Percentiles rank a stretch among this genome's conserved stretches.
Conservation (phyloP, 208 protist genomes). For the Crithidia expoeki region DNA sequence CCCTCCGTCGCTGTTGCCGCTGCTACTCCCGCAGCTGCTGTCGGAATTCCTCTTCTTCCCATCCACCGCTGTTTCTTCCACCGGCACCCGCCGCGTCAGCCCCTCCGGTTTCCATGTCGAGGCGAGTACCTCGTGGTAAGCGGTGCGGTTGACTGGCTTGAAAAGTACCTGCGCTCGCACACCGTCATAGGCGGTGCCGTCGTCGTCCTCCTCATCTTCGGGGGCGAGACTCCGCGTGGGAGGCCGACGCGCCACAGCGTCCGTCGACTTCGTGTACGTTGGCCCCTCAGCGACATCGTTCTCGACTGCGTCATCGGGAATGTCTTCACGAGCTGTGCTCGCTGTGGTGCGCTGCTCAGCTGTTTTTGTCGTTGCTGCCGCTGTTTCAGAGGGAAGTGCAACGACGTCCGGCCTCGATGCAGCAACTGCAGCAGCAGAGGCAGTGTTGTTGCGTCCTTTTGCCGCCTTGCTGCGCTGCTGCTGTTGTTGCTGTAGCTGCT, state of each 20-base stretch:
- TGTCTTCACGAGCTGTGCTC: background rate
- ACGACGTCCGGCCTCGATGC: no score
- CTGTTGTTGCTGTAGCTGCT: constrained; percentile 17
- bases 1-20: constrained; percentile 34
- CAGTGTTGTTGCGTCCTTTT: constrained; percentile 11
- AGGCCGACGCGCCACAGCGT: background rate
- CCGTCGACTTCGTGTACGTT: background rate
- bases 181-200: constrained; percentile 72
- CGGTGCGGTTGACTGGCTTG: constrained; percentile 60
- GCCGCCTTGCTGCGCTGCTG: constrained; percentile 13
- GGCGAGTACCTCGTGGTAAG: constrained; percentile 63
- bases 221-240: background rate
- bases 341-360: background rate
- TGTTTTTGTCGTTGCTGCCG: background rate
- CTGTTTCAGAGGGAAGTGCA: no score
- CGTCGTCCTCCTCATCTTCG: constrained; percentile 41
- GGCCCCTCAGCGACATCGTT: background rate
- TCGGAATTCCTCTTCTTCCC: constrained; percentile 17
- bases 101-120: constrained; percentile 82
- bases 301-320: constrained; percentile 4
- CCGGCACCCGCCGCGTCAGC: constrained; percentile 39
- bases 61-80: constrained; percentile 25
- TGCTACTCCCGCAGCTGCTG: constrained; percentile 8
- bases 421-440: background rate
- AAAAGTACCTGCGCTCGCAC: constrained; percentile 82